Evolutionary conservation across 2,329 filamentous ascomycete genomes (phyloP).

Genomic region (Boeremia exigua): DNA sequence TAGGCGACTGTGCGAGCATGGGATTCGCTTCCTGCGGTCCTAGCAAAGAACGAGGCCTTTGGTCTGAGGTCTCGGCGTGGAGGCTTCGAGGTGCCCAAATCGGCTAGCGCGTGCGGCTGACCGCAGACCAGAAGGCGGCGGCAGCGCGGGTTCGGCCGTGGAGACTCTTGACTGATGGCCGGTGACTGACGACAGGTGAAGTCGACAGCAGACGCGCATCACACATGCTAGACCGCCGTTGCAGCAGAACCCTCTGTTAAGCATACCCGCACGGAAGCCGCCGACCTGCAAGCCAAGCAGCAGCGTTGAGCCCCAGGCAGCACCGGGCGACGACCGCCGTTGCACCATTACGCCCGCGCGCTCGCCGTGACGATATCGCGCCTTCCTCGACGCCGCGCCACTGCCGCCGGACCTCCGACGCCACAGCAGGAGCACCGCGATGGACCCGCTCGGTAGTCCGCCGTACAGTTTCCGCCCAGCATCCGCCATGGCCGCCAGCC

Average conservation of each 20-base stretch:
- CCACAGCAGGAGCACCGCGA: conserved; percentile 25
- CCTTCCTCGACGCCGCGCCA: background rate
- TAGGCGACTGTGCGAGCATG: conserved; percentile 7
- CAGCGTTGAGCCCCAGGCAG: conserved; percentile 8
- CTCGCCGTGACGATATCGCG: background rate
- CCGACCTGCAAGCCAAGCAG: background rate
- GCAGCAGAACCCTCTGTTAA: background rate
- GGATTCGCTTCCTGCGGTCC: background rate
- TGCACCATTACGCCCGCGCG: background rate
- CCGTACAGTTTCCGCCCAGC: conserved; percentile 46
- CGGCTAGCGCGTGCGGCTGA: background rate
- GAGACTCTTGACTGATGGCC: background rate
- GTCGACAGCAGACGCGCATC: background rate
- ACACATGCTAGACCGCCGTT: background rate
- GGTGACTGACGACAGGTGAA: background rate
- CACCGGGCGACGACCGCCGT: conserved; percentile 4
- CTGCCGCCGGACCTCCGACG: background rate
- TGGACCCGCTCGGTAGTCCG: conserved; percentile 37
- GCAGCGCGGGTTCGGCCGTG: conserved; percentile 2
- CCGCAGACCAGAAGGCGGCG: background rate
- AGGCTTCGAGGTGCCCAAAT: background rate
- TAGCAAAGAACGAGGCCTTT: background rate
- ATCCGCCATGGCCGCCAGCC: conserved; percentile 46
- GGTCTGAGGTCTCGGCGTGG: conserved; percentile 7
- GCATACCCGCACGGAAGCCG: too few relatives aligned